Conservation (phyloP, 306 rosid genomes). For the Prunus mume region DNA sequence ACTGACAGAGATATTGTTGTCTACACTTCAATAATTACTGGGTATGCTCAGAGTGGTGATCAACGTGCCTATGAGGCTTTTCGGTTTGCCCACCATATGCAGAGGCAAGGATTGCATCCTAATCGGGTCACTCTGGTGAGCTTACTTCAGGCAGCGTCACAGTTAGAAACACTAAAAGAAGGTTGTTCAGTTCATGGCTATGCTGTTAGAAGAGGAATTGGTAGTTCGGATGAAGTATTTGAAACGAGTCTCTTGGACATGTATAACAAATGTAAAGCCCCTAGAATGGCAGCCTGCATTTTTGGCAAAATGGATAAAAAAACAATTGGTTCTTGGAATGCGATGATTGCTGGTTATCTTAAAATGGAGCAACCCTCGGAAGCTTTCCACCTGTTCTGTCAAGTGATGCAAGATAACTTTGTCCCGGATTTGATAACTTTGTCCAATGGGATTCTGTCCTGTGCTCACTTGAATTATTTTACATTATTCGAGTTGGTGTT, state of each 20-base stretch:
- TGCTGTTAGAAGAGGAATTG: constrained; percentile 44
- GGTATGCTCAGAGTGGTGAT: constrained; percentile 35
- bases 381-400: constrained; percentile 34
- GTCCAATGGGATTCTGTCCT: constrained; percentile 42
- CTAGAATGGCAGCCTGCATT: constrained; percentile 29
- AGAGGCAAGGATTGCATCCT: constrained; percentile 29
- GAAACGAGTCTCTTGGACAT: constrained; percentile 50
- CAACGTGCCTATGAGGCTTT: constrained; percentile 29
- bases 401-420: constrained; percentile 31
- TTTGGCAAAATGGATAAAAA: constrained; percentile 37
- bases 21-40: constrained; percentile 45
- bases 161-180: constrained; percentile 18
- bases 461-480: constrained; percentile 34
- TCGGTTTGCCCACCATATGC: constrained; percentile 31
- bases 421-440: constrained; percentile 51
- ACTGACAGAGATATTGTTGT: constrained; percentile 43
- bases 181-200: constrained; percentile 49
- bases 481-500: constrained; percentile 27
- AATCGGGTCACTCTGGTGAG: constrained; percentile 52
- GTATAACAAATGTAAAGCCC: constrained; percentile 45
- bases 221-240: constrained; percentile 43
- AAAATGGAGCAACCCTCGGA: constrained; percentile 31
- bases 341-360: constrained; percentile 37
- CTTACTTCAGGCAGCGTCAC: constrained; percentile 38
- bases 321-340: constrained; percentile 43